phyloP scores from a whole-genome alignment of 192 early-diverging fungal genomes.

The Neocallimastix lanati region DNA sequence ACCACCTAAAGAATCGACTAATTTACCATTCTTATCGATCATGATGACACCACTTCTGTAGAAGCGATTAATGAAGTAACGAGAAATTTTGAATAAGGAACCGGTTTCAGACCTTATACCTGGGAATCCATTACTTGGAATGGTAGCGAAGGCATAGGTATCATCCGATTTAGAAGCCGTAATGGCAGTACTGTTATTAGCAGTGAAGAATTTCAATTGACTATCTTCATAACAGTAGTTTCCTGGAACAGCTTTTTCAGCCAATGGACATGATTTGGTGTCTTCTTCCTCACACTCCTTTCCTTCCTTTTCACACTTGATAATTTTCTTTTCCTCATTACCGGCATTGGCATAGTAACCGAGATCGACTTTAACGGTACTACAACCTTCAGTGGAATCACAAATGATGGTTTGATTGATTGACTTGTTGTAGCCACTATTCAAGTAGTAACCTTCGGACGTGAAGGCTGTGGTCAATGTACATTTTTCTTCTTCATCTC shows the following conservation, averaged over 20 bases:
- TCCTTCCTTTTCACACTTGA: not conserved
- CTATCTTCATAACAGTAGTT: not conserved
- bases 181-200: not conserved
- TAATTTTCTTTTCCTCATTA: not conserved
- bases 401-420: too few relatives aligned
- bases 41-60: not conserved
- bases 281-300: too few relatives aligned
- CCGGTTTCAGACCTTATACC: not conserved
- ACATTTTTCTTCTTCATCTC: too few relatives aligned
- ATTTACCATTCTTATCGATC: not conserved
- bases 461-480: too few relatives aligned
- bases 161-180: not conserved
- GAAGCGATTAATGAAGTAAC: not conserved
- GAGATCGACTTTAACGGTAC: not conserved
- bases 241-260: not conserved
- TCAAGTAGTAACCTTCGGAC: too few relatives aligned
- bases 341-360: not conserved
- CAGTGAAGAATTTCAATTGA: not conserved
- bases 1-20: not conserved
- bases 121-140: not conserved
- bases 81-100: not conserved
- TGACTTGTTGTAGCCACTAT: too few relatives aligned
- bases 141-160: not conserved
- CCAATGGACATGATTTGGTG: not conserved
- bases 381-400: too few relatives aligned